Evolutionary conservation across 2,329 filamentous ascomycete species (phyloP), one percentile per base, ranked within the genome.

Genomic region (Chrysoporthe cubensis): DNA sequence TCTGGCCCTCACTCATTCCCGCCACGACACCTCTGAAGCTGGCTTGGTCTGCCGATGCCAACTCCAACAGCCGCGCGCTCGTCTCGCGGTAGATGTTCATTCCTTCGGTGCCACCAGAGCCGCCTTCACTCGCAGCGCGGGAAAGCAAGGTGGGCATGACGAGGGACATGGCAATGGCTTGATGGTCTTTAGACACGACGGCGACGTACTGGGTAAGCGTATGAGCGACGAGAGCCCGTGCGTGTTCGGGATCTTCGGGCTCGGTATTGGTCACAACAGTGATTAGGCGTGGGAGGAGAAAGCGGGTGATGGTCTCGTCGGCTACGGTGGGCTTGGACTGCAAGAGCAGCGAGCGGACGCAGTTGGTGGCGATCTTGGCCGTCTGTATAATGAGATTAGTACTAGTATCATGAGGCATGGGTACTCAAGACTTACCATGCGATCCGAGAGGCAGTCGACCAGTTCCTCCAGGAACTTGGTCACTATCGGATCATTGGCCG

Each of bases 291-390:
- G 93, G 91, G 62, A 95, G 83, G 62, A 97, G 82, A 72, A 91
- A 90, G 62, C 92, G 87, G 1, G 90, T 87, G 63, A 98, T 90
- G 69, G 86, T 88, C 73, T 93, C 87, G 75, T 94, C 90, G 26
- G 91, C 89, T 0, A 84, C 72, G 69, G 90, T 86, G 71, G 88
- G 82, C 63, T 87, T 81, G 64, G 86, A 80, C 73, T 91, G 83
- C 3, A 97, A 81, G 42, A 98, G 84, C 8, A 98, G 85, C 8
- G 94, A 96, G 66, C 94, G 89, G 72, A 95, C 88, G 78, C 96
- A 99, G 75, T 93, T 94, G 70, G 93, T 91, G 1, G 96, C 94
- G 66, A 97, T 94, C 75, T 92, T 97, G 65, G 92, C 91, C 1
- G 93, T 95, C 88, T 91, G 65, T 9, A n/a, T 8, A 32, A 69